Conservation (phyloP, 176 grass and related monocot species). For the Triticum urartu region DNA sequence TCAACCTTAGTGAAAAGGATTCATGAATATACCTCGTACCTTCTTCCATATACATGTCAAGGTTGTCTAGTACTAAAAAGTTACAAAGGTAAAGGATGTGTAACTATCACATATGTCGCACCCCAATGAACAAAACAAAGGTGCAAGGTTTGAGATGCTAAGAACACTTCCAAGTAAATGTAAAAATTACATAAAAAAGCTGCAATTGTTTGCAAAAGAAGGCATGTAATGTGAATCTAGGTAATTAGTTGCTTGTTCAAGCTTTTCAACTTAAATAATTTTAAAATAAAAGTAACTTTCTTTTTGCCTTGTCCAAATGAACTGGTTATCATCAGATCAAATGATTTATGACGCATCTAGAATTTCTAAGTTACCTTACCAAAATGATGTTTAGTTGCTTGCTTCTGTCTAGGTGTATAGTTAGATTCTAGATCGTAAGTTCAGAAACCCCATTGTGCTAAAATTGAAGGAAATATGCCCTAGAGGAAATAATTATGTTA, state of each 20-base stretch:
- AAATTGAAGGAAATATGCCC: background rate
- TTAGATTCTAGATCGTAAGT: too few species aligned
- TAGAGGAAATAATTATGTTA: too few species aligned
- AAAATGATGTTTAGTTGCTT: background rate
- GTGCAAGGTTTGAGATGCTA: background rate
- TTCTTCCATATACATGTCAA: slow-evolving; percentile 27
- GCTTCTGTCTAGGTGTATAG: background rate
- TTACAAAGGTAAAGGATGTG: background rate
- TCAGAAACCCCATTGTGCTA: background rate
- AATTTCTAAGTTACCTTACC: background rate
- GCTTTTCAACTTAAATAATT: background rate
- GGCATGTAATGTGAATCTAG: background rate
- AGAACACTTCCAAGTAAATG: slow-evolving; percentile 8
- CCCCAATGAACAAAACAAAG: background rate
- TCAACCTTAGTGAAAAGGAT: slow-evolving; percentile 69
- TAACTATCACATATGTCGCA: background rate
- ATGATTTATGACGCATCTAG: background rate
- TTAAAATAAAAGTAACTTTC: background rate
- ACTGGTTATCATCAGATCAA: background rate
- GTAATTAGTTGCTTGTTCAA: background rate
- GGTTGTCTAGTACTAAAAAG: slow-evolving; percentile 9
- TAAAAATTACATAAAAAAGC: background rate
- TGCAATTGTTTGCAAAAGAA: background rate
- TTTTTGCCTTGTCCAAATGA: background rate
- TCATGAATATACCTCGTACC: slow-evolving; percentile 32